Base-by-base conservation (phyloP, 345 rosid species). In the Xanthoceras sorbifolium region DNA sequence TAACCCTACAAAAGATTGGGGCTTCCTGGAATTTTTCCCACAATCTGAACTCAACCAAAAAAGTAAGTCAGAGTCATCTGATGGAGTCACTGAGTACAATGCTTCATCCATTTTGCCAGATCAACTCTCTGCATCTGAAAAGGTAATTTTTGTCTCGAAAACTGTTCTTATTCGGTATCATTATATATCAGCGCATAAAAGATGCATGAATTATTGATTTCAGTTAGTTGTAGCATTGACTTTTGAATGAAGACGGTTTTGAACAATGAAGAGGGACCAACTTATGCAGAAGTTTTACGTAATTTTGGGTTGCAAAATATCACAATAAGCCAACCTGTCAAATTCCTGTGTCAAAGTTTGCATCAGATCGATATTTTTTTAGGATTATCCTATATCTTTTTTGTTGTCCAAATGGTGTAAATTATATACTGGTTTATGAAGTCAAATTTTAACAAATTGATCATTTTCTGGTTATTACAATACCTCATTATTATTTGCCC, bases 1-100 rank as follows among this genome's bases (percentile, higher is more conserved):
- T 59, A 86, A 90, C 87, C 98, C 98, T 71, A 91, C 99, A 28
- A 88, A 84, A 82, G 94, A 89, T 46, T 93, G 99, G 99, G 90
- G 89, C 31, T 93, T 89, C 83, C 93, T 98, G 57, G 89, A 86
- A 70, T 82, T 93, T 76, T 79, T 79, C 66, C 31, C 76, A 17
- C 42, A 22, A 50, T 77, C 60, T 12, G 74, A 83, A 75, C 72
- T 80, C 6, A 70, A 23, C 74, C 70, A 71, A 54, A 86, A 71
- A 34, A 72, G 69, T 60, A 87, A 82, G 80, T 67, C 69, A 20
- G 82, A 76, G 78, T 74, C 85, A 76, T 79, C 65, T 55, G 74
- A 69, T 67, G 87, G 48, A 82, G 82, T 64, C 71, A 28, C 60
- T 23, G 81, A 54, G 31, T 7, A 66, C 73, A 84, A 75, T 69